These are phyloP conservation scores for Ogataea henricii DNA, from an alignment of 805 yeast species.

Conservation along the genomic window DNA sequence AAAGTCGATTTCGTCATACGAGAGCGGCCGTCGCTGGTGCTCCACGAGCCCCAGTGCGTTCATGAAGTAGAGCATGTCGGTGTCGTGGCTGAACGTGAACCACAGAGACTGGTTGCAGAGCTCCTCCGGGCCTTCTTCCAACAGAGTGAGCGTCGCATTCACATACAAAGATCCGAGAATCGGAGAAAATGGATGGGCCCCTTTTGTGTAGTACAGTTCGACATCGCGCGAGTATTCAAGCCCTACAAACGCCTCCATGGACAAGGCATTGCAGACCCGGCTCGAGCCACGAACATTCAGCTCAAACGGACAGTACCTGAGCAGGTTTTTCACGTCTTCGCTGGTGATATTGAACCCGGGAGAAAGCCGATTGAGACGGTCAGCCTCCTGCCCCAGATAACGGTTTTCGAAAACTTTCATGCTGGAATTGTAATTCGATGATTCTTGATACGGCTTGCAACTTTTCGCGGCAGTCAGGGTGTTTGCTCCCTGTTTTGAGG, in stretches of 20 bases:
- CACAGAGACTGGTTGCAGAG: constrained; percentile 44
- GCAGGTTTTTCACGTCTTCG: constrained; percentile 53
- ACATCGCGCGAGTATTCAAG: constrained; percentile 64
- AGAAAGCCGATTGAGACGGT: constrained; percentile 56
- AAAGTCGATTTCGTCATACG: constrained; percentile 43
- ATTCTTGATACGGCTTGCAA: constrained; percentile 40
- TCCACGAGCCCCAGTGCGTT: constrained; percentile 63
- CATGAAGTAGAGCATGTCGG: constrained; percentile 60
- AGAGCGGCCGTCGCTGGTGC: constrained; percentile 41
- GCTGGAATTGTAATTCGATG: constrained; percentile 22
- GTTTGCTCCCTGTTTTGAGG: constrained; percentile 52
- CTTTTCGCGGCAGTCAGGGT: constrained; percentile 56
- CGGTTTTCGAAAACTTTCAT: constrained; percentile 17
- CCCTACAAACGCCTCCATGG: constrained; percentile 64
- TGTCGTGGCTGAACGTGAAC: constrained; percentile 76
- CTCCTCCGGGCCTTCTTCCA: constrained; percentile 26
- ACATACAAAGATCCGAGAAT: constrained; percentile 64
- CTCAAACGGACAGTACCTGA: constrained; percentile 74
- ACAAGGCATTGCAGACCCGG: constrained; percentile 65
- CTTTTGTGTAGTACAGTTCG: constrained; percentile 58
- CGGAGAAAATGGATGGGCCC: constrained; percentile 55
- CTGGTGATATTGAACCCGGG: constrained; percentile 55
- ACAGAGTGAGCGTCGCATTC: constrained; percentile 41
- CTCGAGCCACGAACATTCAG: constrained; percentile 69
- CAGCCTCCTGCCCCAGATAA: constrained; percentile 55